A percentile compares a stretch with the other conserved stretches of the same genome.
Evolutionary conservation across 352 stramenopile genomes (phyloP).

Genomic region (Globisporangium lucens): DNA sequence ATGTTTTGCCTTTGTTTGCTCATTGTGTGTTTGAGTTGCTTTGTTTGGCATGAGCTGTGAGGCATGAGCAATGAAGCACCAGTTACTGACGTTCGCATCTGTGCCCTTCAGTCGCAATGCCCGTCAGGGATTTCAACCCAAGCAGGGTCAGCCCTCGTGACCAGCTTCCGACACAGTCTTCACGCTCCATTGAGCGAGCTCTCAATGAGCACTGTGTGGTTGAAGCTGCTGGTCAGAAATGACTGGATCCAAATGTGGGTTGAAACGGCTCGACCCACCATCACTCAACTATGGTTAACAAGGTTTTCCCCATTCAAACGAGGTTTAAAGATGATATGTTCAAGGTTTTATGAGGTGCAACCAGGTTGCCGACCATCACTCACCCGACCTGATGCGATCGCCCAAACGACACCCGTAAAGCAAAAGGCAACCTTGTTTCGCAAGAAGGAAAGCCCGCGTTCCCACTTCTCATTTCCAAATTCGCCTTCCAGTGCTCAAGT

Average conservation of each 20-base stretch:
- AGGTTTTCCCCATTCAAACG: neutral
- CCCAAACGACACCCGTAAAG: neutral
- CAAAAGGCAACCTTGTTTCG: neutral
- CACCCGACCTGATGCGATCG: neutral
- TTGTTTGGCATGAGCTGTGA: neutral
- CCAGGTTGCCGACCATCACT: neutral
- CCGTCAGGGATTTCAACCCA: neutral
- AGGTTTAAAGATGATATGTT: neutral
- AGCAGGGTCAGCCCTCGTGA: neutral
- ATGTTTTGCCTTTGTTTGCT: neutral
- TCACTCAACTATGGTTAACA: neutral
- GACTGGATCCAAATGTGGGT: neutral
- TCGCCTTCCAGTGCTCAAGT: neutral
- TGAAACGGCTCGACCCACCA: neutral
- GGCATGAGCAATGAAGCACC: neutral
- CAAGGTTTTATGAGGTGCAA: slow-evolving; percentile 1
- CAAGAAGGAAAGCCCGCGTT: neutral
- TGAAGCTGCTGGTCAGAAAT: neutral
- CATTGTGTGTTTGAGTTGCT: neutral
- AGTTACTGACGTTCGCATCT: neutral
- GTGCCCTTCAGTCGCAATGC: neutral
- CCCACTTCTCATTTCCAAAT: slow-evolving; percentile 2
- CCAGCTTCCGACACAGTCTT: no score
- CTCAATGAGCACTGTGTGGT: neutral
- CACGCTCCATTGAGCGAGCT: neutral